Percentiles rank a stretch among this genome's conserved stretches.
Conservation (phyloP, 352 stramenopile species). For the Phytopythium ostracodes region DNA sequence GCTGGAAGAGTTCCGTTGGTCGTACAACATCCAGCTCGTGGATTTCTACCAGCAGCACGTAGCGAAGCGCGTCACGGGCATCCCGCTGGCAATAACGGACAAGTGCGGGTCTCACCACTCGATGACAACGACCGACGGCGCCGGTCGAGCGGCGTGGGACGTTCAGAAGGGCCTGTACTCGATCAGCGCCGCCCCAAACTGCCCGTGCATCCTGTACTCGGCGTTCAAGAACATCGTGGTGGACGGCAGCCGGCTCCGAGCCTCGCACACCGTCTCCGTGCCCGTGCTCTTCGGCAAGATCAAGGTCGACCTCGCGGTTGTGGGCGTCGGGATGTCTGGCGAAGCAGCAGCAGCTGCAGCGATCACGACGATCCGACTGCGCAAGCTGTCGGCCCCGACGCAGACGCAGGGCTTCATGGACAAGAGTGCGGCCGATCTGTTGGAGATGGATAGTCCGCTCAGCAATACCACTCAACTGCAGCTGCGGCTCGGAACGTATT, state of each 20-base stretch:
- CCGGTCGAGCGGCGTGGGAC: slow-evolving; percentile 46
- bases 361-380: not conserved
- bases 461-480: slow-evolving; percentile 29
- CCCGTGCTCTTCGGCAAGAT: slow-evolving; percentile 58
- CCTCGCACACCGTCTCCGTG: slow-evolving; percentile 43
- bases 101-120: slow-evolving; percentile 49
- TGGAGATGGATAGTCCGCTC: slow-evolving; percentile 13
- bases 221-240: slow-evolving; percentile 65
- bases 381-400: not conserved
- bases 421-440: slow-evolving; percentile 6
- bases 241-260: slow-evolving; percentile 48
- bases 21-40: slow-evolving; percentile 56
- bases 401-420: not conserved
- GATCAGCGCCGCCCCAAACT: slow-evolving; percentile 44
- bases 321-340: not conserved
- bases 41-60: slow-evolving; percentile 63
- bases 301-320: slow-evolving; percentile 23
- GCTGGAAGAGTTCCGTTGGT: slow-evolving; percentile 55
- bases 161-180: slow-evolving; percentile 57
- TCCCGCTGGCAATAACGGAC: slow-evolving; percentile 51
- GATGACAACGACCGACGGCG: slow-evolving; percentile 33
- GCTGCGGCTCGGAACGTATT: slow-evolving; percentile 40
- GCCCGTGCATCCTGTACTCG: slow-evolving; percentile 63
- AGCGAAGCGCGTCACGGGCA: slow-evolving; percentile 29
- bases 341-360: slow-evolving; percentile 5